A percentile compares a stretch with the other conserved stretches of the same genome.
Conservation (phyloP, 768 basidiomycete species). For the Lactarius pseudohatsudake region DNA sequence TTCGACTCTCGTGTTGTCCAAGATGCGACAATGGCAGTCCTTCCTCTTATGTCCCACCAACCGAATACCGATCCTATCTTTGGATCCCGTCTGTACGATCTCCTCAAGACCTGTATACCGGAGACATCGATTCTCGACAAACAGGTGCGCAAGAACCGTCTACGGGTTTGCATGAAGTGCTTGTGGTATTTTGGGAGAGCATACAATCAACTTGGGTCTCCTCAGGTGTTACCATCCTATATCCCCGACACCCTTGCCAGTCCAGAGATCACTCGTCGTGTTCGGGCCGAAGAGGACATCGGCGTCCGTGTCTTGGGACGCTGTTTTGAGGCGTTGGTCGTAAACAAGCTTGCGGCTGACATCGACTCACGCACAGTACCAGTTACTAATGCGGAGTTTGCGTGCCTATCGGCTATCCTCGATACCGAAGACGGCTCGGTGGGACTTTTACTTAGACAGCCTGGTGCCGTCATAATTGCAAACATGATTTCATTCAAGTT, state of each 20-base stretch:
- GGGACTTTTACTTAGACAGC: background rate
- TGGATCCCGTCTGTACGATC: background rate
- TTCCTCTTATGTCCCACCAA: background rate
- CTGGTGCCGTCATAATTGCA: background rate
- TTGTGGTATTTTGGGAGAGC: background rate
- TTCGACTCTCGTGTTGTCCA: background rate
- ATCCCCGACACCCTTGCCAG: background rate
- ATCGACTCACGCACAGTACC: background rate
- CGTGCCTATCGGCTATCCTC: slow-evolving; percentile 5
- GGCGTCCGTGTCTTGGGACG: background rate
- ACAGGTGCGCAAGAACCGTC: background rate
- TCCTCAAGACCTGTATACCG: background rate
- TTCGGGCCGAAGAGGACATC: background rate
- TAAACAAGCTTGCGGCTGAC: background rate
- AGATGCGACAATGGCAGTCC: background rate
- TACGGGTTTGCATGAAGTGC: background rate
- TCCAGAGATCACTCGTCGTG: background rate
- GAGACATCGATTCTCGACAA: background rate
- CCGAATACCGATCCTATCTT: background rate
- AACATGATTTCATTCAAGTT: background rate
- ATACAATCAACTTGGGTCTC: background rate
- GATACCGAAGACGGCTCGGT: background rate
- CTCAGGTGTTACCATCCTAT: background rate
- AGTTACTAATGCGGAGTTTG: background rate
- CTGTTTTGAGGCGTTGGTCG: background rate